phyloP scores from a whole-genome alignment of 345 rosid genomes.

The Camelina laxa region DNA sequence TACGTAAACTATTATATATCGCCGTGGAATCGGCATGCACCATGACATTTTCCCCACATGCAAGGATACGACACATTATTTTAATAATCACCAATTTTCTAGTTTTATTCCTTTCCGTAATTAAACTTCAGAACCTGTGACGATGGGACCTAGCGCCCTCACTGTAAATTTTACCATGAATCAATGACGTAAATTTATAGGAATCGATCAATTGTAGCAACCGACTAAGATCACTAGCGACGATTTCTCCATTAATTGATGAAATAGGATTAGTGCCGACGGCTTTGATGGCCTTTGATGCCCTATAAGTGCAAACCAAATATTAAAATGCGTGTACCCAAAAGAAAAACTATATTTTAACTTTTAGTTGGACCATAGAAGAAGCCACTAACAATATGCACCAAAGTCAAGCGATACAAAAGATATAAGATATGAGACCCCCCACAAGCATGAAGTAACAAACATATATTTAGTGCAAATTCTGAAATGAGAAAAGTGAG shows the following conservation, averaged over 20 bases:
- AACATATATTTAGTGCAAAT: not conserved
- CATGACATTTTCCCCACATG: conserved; percentile 38
- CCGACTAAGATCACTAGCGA: not conserved
- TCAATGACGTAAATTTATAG: conserved; percentile 4
- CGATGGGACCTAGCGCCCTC: conserved; percentile 31
- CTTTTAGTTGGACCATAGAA: conserved; percentile 6
- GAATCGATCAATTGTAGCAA: conserved; percentile 14
- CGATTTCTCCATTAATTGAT: not conserved
- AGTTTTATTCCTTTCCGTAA: not conserved
- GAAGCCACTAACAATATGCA: not conserved
- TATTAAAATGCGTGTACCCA: not conserved
- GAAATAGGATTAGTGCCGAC: not conserved
- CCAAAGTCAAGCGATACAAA: not conserved
- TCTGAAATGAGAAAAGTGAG: not conserved
- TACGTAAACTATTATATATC: conserved; percentile 14
- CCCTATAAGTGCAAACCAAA: not conserved
- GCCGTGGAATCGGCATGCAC: conserved; percentile 38
- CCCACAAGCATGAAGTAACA: not conserved
- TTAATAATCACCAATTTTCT: not conserved
- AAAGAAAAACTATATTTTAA: not conserved
- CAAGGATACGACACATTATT: conserved; percentile 1
- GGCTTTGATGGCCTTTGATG: not conserved
- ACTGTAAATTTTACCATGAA: not conserved
- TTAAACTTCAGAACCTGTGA: conserved; percentile 26
- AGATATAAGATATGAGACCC: not conserved